Conservation (phyloP, 805 yeast genomes). For the Candida ortonii region DNA sequence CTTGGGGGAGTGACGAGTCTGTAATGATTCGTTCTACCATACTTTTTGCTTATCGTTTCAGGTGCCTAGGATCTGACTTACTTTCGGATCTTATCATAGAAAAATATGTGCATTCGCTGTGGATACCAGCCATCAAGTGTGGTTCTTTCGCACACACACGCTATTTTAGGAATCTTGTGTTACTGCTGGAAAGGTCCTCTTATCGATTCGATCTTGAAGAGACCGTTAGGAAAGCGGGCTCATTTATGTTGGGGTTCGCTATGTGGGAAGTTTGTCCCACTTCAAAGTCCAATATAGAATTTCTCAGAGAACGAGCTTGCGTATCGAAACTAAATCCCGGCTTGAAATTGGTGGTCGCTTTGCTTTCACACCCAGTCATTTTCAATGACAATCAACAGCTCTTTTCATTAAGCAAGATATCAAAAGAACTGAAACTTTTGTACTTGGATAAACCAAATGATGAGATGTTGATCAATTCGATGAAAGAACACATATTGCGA, state of each 20-base stretch:
- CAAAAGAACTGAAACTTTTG: no score
- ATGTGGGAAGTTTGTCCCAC: slow-evolving; percentile 29
- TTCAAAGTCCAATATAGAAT: not conserved
- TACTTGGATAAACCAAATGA: no score
- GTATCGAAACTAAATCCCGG: not conserved
- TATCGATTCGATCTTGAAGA: slow-evolving; percentile 9
- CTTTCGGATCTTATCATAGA: slow-evolving; percentile 17
- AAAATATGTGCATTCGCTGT: slow-evolving; percentile 13
- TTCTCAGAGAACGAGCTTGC: not conserved
- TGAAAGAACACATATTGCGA: no score
- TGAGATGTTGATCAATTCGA: no score
- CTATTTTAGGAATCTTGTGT: slow-evolving; percentile 22
- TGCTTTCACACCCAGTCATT: not conserved
- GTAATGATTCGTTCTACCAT: slow-evolving; percentile 19
- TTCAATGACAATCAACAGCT: not conserved
- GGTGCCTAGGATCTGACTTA: slow-evolving; percentile 17
- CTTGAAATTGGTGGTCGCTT: not conserved
- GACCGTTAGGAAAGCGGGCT: slow-evolving; percentile 10
- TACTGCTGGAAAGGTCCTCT: slow-evolving; percentile 16
- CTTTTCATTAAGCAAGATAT: not conserved
- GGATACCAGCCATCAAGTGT: slow-evolving; percentile 21
- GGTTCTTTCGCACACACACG: slow-evolving; percentile 7
- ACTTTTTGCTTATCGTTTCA: slow-evolving; percentile 24
- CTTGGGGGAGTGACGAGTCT: slow-evolving; percentile 9
- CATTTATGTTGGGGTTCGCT: slow-evolving; percentile 18